A percentile compares a stretch with the other conserved stretches of the same genome.
Evolutionary conservation across 306 rosid genomes (phyloP).

Genomic region (Vigna nakashimae): DNA sequence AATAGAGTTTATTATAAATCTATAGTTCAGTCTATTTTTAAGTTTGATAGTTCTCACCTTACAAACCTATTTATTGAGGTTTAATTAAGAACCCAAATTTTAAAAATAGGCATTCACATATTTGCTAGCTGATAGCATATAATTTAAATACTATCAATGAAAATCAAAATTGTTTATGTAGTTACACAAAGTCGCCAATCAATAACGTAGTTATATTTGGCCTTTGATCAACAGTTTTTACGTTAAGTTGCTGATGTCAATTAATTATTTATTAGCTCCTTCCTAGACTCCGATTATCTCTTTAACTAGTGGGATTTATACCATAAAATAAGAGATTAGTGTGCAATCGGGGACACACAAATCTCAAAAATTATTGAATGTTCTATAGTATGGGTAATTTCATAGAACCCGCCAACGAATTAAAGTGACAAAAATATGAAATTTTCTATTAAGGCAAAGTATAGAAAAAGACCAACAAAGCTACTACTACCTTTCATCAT

Average conservation of each 20-base stretch:
- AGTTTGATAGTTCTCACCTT: neutral
- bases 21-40: no score
- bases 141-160: neutral
- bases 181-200: neutral
- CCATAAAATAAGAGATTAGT: neutral
- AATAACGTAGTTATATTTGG: slow-evolving; percentile 10
- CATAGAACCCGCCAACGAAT: slow-evolving; percentile 14
- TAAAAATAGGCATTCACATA: neutral
- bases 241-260: slow-evolving; percentile 3
- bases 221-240: slow-evolving; percentile 17
- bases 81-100: neutral
- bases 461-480: slow-evolving; percentile 42
- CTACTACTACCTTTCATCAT: slow-evolving; percentile 72
- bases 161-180: slow-evolving; percentile 6
- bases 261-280: slow-evolving; percentile 3
- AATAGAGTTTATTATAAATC: no score
- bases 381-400: slow-evolving; percentile 13
- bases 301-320: neutral
- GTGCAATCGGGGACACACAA: slow-evolving; percentile 17
- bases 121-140: neutral
- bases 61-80: neutral
- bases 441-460: neutral
- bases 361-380: slow-evolving; percentile 13
- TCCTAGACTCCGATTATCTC: slow-evolving; percentile 31
- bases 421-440: slow-evolving; percentile 14